Evolutionary conservation across 2,329 filamentous ascomycete species (phyloP).

Genomic region (Epichloe hybrida): DNA sequence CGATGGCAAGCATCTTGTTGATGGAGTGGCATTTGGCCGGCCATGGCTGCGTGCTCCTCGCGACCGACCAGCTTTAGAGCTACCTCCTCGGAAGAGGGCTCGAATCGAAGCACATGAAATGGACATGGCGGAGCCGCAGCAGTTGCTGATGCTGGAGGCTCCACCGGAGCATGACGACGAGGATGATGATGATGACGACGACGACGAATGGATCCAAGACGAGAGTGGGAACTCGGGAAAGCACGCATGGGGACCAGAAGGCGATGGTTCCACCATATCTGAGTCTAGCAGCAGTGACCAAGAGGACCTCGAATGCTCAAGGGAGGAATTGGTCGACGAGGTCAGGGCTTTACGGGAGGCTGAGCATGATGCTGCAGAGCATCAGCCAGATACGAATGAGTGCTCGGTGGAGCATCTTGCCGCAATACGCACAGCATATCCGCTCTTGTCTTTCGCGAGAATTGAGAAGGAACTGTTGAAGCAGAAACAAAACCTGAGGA

Average conservation of each 20-base stretch:
- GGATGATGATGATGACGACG: conserved; percentile 17
- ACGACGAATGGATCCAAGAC: neutral
- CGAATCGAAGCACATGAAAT: conserved; percentile 31
- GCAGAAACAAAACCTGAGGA: conserved; percentile 21
- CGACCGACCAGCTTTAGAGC: conserved; percentile 51
- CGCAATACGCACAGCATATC: conserved; percentile 30
- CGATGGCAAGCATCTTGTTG: conserved; percentile 69
- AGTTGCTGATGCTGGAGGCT: conserved; percentile 20
- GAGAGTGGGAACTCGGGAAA: conserved; percentile 3
- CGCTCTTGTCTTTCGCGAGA: conserved; percentile 20
- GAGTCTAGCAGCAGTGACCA: neutral
- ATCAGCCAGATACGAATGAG: conserved; percentile 8
- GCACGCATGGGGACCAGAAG: neutral
- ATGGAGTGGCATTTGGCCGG: conserved; percentile 74
- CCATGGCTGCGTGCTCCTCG: conserved; percentile 47
- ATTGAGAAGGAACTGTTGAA: conserved; percentile 23
- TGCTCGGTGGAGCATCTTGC: conserved; percentile 18
- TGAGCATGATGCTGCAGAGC: neutral
- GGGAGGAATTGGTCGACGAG: conserved; percentile 1
- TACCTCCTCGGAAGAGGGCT: conserved; percentile 60
- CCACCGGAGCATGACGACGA: conserved; percentile 20
- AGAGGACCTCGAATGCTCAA: conserved; percentile 6
- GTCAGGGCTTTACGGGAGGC: neutral
- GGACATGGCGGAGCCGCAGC: conserved; percentile 13
- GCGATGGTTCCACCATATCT: neutral